Base-by-base conservation (phyloP, 345 rosid genomes). In the Pseudoturritis turrita region DNA sequence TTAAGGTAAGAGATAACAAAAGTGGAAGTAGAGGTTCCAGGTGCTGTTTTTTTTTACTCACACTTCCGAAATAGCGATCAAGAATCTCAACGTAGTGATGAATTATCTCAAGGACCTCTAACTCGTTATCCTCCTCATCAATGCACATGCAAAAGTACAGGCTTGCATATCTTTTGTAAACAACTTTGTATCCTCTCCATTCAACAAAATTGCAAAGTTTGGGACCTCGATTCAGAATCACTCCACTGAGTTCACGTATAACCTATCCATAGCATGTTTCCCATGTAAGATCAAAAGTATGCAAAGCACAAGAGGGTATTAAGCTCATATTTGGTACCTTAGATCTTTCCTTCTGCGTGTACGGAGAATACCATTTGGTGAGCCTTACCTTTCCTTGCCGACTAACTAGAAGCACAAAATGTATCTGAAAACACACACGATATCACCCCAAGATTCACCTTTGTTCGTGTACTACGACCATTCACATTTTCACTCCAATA, bases 61-160 rank as follows among this genome's bases (percentile, higher is more conserved):
- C 98, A 77, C 98, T 95, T 79, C 98, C 98, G 68, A 91, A 95
- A 55, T 91, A 95, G 49, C 98, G 86, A 75, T 95, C 99, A 50
- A 95, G 81, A 75, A 91, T 88, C 92, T 91, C 96, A 41, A 95
- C 99, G 77, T 9, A 95, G 77, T 89, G 96, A 81, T 95, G 99
- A 77, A 95, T 95, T 37, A 91, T 88, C 77, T 89, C 96, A 7
- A 95, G 96, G 63, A 85, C 50, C 77, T 95, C 99, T 29, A 95
- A 65, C 80, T 95, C 99, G 17, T 95, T 95, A 85, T 89, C 96
- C 7, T 88, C 96, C 73, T 89, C 83, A 78, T 95, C 94, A 71
- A 88, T 76, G 78, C 99, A 91, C 99, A 95, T 95, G 79, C 99
- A 95, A 81, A 95, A 95, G 83, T 91, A 95, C 6, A 95, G 91